These are phyloP conservation scores for Neopestalotiopsis sp. DNA, from an alignment of 2,329 filamentous ascomycete genomes.

Conservation along the genomic window DNA sequence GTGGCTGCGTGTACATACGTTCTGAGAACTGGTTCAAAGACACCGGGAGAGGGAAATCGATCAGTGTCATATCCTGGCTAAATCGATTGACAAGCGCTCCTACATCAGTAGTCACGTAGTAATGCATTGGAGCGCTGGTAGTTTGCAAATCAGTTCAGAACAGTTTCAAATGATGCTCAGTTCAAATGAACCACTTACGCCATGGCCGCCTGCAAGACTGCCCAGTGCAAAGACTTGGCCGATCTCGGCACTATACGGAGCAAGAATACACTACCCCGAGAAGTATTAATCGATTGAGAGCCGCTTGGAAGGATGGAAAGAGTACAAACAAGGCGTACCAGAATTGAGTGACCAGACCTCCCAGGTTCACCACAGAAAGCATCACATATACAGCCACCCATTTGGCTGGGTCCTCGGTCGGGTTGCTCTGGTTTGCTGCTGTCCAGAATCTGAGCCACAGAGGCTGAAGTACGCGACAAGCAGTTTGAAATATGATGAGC, in stretches of 20 bases:
- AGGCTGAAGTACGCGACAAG: conserved; percentile 9
- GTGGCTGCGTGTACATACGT: background rate
- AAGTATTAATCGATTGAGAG: too few relatives aligned
- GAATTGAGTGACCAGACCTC: conserved; percentile 1
- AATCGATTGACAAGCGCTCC: conserved; percentile 11
- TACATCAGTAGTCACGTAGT: conserved; percentile 12
- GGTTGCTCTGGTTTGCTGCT: conserved; percentile 5
- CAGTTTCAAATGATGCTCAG: background rate
- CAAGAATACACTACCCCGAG: conserved; percentile 3
- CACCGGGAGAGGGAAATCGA: conserved; percentile 12
- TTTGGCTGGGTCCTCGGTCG: conserved; percentile 9
- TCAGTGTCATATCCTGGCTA: conserved; percentile 17
- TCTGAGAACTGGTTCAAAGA: conserved; percentile 7
- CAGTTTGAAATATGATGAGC: conserved; percentile 2
- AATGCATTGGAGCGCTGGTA: conserved; percentile 10
- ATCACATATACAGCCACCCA: conserved; percentile 15
- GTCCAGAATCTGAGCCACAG: conserved; percentile 17
- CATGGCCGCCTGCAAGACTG: conserved; percentile 6
- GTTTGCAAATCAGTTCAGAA: background rate
- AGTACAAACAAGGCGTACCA: background rate
- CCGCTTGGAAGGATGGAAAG: background rate
- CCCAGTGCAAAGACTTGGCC: conserved; percentile 6
- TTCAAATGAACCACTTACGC: background rate
- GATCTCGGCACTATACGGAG: conserved; percentile 8
- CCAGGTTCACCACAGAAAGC: conserved; percentile 6